Evolutionary conservation across 2,329 filamentous ascomycete species (phyloP), one percentile per base, ranked within the genome.

Genomic region (Botrytis byssoidea): DNA sequence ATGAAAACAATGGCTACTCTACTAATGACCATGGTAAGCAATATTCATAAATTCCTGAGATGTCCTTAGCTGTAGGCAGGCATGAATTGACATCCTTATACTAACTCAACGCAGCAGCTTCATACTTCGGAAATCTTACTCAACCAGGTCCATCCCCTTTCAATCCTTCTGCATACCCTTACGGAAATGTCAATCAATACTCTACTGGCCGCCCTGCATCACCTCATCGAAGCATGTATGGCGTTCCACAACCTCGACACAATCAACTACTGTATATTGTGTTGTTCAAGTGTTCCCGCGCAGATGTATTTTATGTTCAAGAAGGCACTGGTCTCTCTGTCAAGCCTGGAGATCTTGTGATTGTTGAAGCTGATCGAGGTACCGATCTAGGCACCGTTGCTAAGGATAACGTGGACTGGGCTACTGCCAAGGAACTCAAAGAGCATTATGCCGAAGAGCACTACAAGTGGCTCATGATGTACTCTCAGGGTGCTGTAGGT

Each of bases 391-490:
- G 96, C 63, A 97, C 95, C 40, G 95, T 99, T 42, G 92, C 93
- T 70, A 90, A 93, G 77, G 93, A 94, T 76, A 95, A 97, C 78
- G 90, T 98, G 57, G 93, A 94, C 75, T 94, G 94, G 88, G 91
- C 94, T 77, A 89, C 92, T 70, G 96, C 96, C 14, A 95, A 96
- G 80, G 92, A 96, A 66, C 85, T 94, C 77, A 97, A 98, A 82
- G 93, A 97, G 78, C 91, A 96, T 78, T 97, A 95, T 77, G 93
- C 93, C 3, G 94, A 98, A 81, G 94, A 98, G 81, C 96, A 99
- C 82, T 98, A 97, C 84, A 95, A 94, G 80, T 98, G 95, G 93
- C 87, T 99, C 71, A 97, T 98, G 92, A 96, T 98, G 93, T 99
- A 98, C 82, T 97, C 94, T 1, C 91, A 94, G 81, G 93, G 90